Evolutionary conservation across 2,329 filamentous ascomycete genomes (phyloP), one percentile per base, ranked within the genome.

Genomic region (Aureobasidium sp.): DNA sequence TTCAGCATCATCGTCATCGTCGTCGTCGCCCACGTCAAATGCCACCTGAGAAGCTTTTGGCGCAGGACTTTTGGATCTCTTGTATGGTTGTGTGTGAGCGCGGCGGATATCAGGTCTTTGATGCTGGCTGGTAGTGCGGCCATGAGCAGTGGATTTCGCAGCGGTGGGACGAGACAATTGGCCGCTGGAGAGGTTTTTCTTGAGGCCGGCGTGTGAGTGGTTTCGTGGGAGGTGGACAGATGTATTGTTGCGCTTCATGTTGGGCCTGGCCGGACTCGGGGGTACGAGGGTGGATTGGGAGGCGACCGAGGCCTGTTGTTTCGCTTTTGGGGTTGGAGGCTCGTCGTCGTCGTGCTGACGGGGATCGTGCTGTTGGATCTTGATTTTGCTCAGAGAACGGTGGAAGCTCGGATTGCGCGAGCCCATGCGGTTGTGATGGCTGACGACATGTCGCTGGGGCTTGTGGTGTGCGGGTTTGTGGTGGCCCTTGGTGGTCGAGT

Each of bases 171-270:
- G 72, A 41, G 72, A 65, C 56, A 78, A 70, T 63, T 77, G 74
- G 22, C 74, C 72, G 67, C 74, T 77, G 27, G 75, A 77, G 64
- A 74, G 72, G 64, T 66, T 66, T 41, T 66, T 66, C 55, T 63
- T 62, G 63, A 78, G 66, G 27, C 68, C 69, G 8, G 68, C 67
- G 45, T 74, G 70, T 29, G 70, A 69, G 53, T 71, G 70, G 62
- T 72, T 72, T 68, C 68, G 73, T 67, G 63, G 77, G 69, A 65
- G 68, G 73, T 63, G 53, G 11, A 73, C 70, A 29, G 74, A 72
- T 34, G 74, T 76, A 20, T 74, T 72, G 72, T 77, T 77, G 68
- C 75, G 75, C 71, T 76, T 77, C 63, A 69, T 65, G 68, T 74
- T 71, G 65, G 70, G 68, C 12, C 64, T 44, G 31, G 64, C 31